Percentiles rank a stretch among this genome's conserved stretches.
These are phyloP conservation scores for Hypoxylon sp. DNA, from an alignment of 2,329 filamentous ascomycete genomes.

Conservation along the genomic window DNA sequence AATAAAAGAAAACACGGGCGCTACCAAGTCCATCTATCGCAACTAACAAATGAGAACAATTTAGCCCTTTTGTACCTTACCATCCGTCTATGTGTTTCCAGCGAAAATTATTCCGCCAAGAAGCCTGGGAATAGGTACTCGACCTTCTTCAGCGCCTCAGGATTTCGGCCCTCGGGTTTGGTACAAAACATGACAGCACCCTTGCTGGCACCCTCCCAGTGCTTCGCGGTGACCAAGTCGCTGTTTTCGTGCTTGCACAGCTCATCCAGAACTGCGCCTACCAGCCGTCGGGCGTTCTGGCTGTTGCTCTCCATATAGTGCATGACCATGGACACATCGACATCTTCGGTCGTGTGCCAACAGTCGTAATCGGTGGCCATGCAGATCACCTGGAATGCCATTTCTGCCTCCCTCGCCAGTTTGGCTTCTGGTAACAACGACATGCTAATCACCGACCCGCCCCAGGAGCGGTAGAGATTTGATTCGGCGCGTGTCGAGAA, in stretches of 20 bases:
- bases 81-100: constrained; percentile 9
- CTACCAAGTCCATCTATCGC: constrained; percentile 25
- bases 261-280: constrained; percentile 89
- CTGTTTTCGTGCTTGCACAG: constrained; percentile 81
- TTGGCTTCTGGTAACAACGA: constrained; percentile 95
- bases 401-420: constrained; percentile 94
- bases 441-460: constrained; percentile 98
- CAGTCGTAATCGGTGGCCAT: constrained; percentile 99
- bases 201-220: constrained; percentile 80
- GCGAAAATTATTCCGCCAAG: constrained; percentile 60
- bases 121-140: constrained; percentile 91
- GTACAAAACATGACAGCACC: constrained; percentile 87
- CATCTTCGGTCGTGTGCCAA: constrained; percentile 87
- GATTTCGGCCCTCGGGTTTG: constrained; percentile 77
- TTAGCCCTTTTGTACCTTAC: constrained; percentile 21
- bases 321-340: constrained; percentile 98
- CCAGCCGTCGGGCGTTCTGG: constrained; percentile 85
- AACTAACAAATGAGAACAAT: constrained; percentile 3
- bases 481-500: constrained; percentile 97
- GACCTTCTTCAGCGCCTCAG: constrained; percentile 82
- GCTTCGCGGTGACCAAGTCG: constrained; percentile 82
- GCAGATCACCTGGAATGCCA: constrained; percentile 98
- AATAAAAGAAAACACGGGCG: not conserved
- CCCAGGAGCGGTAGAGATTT: constrained; percentile 94
- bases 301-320: constrained; percentile 95